A percentile compares a stretch with the other conserved stretches of the same genome.
phyloP scores from a whole-genome alignment of 1,284 basidiomycete genomes.

The Coriolopsis trogii region DNA sequence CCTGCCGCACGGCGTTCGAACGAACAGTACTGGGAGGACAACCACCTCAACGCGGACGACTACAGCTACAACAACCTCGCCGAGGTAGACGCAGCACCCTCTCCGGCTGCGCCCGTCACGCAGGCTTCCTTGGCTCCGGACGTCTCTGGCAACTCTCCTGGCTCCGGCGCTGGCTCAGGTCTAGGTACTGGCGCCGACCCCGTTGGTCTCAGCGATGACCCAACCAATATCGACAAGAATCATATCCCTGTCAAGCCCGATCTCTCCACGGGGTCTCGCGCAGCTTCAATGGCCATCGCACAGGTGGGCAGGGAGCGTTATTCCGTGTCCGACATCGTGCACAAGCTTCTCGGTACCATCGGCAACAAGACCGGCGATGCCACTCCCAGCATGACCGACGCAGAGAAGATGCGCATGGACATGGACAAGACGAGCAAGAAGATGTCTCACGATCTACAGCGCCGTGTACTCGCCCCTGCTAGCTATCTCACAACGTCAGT shows the following conservation, averaged over 20 bases:
- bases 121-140: neutral
- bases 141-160: neutral
- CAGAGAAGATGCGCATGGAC: neutral
- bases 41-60: conserved; percentile 3
- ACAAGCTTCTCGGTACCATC: conserved; percentile 12
- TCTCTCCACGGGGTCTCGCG: neutral
- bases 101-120: neutral
- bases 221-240: neutral
- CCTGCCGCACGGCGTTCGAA: conserved; percentile 1
- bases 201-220: neutral
- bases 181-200: neutral
- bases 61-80: conserved; percentile 1
- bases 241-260: conserved; percentile 9
- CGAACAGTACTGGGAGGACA: conserved; percentile 6
- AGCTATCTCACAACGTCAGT: conserved; percentile 5
- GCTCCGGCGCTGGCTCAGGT: neutral
- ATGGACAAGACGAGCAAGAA: neutral
- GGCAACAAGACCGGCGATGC: neutral
- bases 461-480: conserved; percentile 10
- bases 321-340: conserved; percentile 6
- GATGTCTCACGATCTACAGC: neutral
- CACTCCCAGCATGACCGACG: neutral
- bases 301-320: conserved; percentile 9
- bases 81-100: neutral
- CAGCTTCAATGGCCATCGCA: neutral